Base-by-base conservation (phyloP, 176 grass and related monocot genomes). In the maize (Zea mays) region DNA sequence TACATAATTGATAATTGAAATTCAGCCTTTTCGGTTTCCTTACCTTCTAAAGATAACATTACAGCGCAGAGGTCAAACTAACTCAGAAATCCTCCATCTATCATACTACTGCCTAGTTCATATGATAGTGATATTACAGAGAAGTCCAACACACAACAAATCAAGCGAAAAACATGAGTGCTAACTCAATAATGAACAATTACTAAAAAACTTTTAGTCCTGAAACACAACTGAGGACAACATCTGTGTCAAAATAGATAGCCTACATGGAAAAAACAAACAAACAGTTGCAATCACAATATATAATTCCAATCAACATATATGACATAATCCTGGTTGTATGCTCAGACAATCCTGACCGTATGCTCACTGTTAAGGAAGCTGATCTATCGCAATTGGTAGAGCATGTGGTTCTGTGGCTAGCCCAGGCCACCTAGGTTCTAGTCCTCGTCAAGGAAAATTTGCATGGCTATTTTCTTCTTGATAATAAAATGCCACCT, bases 81-180 rank as follows among this genome's bases (percentile, higher is more conserved):
- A 61, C 17, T 21, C 6, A 84, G 4, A 79, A 45, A 79, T 65
- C 76, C 50, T 48, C 36, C 35, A 67, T 45, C 34, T 44, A 59
- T 51, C 4, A 48, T 36, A 67, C 11, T 49, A 40, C 20, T 19
- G 34, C 56, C 10, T 27, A 63, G 21, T 6, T 21, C 60, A 46
- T 37, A 57, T 21, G 40, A 19, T 5, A 54, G 7, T 34, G 8
- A 41, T 39, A 50, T 74, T 66, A 77, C 33, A 66, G 10, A 49
- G 43, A 73, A 83, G 21, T 57, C 5, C 38, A 74, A 83, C 35
- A 52, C 16, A 87, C 36, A 88, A 7, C 14, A 14, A 61, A 17
- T 27, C 57, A 62, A 79, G 20, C 9, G 0, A 67, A 52, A 79
- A 16, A 2, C 12, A 45, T 13, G 11, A 41, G 43, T 11, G 34